These are phyloP conservation scores for Cutaneotrichosporon dermatis DNA, from an alignment of 1,284 basidiomycete species.

Conservation along the genomic window DNA sequence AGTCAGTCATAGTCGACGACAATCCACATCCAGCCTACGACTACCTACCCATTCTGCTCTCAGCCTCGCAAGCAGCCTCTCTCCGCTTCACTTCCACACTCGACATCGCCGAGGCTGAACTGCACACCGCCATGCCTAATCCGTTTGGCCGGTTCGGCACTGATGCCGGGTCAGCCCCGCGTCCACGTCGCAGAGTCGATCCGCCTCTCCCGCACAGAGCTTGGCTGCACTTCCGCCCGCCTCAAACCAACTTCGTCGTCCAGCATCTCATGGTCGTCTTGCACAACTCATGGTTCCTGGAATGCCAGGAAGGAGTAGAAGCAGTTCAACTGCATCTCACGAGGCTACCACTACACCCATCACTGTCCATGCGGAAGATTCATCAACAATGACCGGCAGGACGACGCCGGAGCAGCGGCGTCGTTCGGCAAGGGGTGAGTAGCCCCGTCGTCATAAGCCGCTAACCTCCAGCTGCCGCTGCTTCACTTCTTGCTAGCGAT, in stretches of 20 bases:
- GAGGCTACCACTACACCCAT: conserved; percentile 19
- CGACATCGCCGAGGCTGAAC: background rate
- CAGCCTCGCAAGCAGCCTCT: background rate
- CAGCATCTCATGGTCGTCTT: conserved; percentile 35
- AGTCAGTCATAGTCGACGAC: no score
- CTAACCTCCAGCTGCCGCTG: conserved; percentile 28
- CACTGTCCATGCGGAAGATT: conserved; percentile 31
- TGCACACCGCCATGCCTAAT: conserved; percentile 7
- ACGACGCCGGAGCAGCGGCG: conserved; percentile 41
- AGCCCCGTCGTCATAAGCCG: no score
- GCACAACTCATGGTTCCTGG: conserved; percentile 37
- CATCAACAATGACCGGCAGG: conserved; percentile 24
- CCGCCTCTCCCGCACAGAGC: conserved; percentile 20
- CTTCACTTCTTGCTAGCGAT: conserved; percentile 54
- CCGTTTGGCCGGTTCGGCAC: conserved; percentile 8
- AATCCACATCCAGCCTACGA: no score
- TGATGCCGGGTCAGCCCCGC: conserved; percentile 1
- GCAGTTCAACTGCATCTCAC: conserved; percentile 29
- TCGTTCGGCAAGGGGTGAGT: conserved; percentile 36
- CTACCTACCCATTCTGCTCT: no score
- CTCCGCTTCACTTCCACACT: background rate
- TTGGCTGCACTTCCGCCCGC: background rate
- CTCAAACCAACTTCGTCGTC: conserved; percentile 21
- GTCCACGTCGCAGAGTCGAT: conserved; percentile 6
- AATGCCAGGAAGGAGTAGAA: conserved; percentile 24